phyloP scores from a whole-genome alignment of 306 rosid genomes.

The Abrus pulchellus region DNA sequence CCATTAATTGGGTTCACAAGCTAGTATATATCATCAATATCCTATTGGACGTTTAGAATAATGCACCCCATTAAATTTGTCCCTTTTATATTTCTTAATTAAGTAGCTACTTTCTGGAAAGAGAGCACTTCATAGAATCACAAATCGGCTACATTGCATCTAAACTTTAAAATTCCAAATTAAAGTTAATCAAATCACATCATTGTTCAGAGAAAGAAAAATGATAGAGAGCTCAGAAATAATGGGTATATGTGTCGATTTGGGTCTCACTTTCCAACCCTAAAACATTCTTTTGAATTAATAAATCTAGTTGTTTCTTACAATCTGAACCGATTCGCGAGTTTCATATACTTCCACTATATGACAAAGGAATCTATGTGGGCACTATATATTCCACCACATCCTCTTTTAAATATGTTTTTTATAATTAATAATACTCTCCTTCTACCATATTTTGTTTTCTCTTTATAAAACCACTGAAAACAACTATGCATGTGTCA shows the following conservation, averaged over 20 bases:
- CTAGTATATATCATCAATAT: neutral
- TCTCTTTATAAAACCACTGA: conserved; percentile 36
- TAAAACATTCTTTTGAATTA: conserved; percentile 36
- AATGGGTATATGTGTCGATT: conserved; percentile 16
- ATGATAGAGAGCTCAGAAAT: neutral
- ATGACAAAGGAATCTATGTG: conserved; percentile 49
- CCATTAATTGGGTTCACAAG: neutral
- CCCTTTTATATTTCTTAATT: neutral
- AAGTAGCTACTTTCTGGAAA: conserved; percentile 31
- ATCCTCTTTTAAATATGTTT: no score
- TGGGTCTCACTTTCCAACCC: conserved; percentile 33
- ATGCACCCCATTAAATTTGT: neutral
- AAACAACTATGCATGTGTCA: conserved; percentile 3
- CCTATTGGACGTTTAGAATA: neutral
- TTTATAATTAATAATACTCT: no score
- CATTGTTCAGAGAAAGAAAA: conserved; percentile 42
- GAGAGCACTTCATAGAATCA: conserved; percentile 39
- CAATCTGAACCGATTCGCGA: neutral
- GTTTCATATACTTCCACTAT: conserved; percentile 35
- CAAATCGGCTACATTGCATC: conserved; percentile 24
- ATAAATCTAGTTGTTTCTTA: conserved; percentile 30
- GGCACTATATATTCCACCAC: conserved; percentile 53
- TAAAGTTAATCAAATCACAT: conserved; percentile 36
- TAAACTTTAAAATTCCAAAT: conserved; percentile 28
- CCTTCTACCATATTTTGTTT: neutral